Percentiles rank a stretch among this genome's conserved stretches.
phyloP scores from a whole-genome alignment of 208 protist species.

The Tritrichomonas foetus region DNA sequence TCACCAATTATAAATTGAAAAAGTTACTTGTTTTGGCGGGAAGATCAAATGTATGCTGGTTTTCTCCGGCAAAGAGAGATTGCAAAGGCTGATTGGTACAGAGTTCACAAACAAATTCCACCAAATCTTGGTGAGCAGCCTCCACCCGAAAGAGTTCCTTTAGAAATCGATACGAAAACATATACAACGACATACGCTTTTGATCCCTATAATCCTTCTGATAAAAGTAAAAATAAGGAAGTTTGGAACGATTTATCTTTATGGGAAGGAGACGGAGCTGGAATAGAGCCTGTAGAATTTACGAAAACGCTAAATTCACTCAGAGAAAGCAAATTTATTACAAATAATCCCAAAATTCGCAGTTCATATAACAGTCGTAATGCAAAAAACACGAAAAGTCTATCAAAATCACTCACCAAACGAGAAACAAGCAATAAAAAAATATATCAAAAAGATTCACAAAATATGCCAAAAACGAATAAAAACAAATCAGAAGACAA shows the following conservation, averaged over 20 bases:
- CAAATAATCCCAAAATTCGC: too few relatives aligned
- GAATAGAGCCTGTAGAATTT: constrained; percentile 26
- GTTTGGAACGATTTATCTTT: not conserved
- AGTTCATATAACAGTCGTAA: too few relatives aligned
- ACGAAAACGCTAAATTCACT: not conserved
- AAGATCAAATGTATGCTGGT: not conserved
- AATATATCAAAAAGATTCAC: too few relatives aligned
- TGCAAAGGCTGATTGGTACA: not conserved
- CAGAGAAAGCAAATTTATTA: not conserved
- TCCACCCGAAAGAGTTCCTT: not conserved
- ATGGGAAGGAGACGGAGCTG: constrained; percentile 8
- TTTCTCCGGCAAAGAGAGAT: not conserved
- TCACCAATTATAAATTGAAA: too few relatives aligned
- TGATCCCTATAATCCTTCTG: not conserved
- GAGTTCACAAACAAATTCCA: not conserved
- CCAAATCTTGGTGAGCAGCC: not conserved
- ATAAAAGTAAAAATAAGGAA: not conserved
- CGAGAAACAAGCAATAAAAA: too few relatives aligned
- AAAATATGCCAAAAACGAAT: too few relatives aligned
- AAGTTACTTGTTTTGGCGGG: too few relatives aligned
- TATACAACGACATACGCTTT: not conserved
- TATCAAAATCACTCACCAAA: not conserved
- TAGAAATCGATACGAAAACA: not conserved
- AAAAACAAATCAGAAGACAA: too few relatives aligned
- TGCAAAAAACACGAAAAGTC: too few relatives aligned